Conservation (phyloP, 2,329 filamentous ascomycete genomes). For the Colletotrichum brevisporum region DNA sequence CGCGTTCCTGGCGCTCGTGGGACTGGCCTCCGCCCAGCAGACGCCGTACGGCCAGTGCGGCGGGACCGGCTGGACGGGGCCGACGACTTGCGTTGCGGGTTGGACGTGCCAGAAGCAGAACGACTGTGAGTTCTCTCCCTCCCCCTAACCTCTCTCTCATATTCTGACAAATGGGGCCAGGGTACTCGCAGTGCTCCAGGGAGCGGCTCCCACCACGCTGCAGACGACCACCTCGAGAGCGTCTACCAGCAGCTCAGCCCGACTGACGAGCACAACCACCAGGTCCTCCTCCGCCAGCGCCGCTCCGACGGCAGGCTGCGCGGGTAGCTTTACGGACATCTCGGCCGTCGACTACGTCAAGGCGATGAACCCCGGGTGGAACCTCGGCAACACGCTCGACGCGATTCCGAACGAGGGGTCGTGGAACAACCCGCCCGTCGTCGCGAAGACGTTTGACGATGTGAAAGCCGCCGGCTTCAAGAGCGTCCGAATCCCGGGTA, state of each 20-base stretch:
- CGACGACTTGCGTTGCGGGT: slow-evolving; percentile 32
- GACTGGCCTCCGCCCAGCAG: not conserved
- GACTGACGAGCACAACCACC: not conserved
- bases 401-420: slow-evolving; percentile 61
- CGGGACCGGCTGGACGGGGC: slow-evolving; percentile 32
- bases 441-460: slow-evolving; percentile 63
- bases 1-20: slow-evolving; percentile 17
- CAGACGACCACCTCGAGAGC: slow-evolving; percentile 5
- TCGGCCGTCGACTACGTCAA: slow-evolving; percentile 61
- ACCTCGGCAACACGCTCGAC: slow-evolving; percentile 72
- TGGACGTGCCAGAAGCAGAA: slow-evolving; percentile 33
- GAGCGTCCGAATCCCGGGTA: slow-evolving; percentile 66
- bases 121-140: slow-evolving; percentile 12
- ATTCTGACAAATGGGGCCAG: not conserved
- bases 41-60: slow-evolving; percentile 38
- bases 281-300: slow-evolving; percentile 25
- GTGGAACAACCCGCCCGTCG: slow-evolving; percentile 70
- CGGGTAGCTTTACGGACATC: slow-evolving; percentile 58
- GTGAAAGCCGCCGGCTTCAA: slow-evolving; percentile 70
- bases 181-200: slow-evolving; percentile 40
- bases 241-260: not conserved
- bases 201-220: slow-evolving; percentile 18
- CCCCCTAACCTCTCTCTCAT: not conserved
- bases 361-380: slow-evolving; percentile 70
- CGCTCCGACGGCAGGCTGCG: slow-evolving; percentile 47